Base-by-base conservation (phyloP, 208 protist genomes). In the Phytomonas sp. region DNA sequence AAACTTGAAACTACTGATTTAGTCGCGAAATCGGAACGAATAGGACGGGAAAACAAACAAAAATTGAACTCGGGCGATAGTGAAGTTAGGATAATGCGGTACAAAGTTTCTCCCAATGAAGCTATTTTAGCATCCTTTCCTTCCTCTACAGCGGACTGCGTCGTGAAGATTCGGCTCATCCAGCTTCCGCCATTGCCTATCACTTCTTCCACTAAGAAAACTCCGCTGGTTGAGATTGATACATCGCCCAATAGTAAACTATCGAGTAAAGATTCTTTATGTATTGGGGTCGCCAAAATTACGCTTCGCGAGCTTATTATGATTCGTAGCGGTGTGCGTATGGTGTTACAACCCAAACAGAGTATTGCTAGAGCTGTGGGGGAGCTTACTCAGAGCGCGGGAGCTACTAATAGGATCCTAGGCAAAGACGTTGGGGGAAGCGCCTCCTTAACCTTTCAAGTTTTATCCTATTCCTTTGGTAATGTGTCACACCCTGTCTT, bases 201-300 rank as follows among this genome's bases (percentile, higher is more conserved):
- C 7, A 82, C 66, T 76, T 72, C 61, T 33, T 71, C 37, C n/a
- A 67, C 17, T 68, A 80, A 30, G 64, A 76, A 33, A 26, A 23
- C 0, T 26, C 26, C 20, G 1, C 20, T 56, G 17, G 17, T 11
- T 8, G 20, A 7, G 46, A 26, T 23, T 6, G 46, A 26, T 56
- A 23, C 5, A 7, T 26, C 20, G 1, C 46, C 13, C 5, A 20
- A 20, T 20, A 56, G 67, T 69, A 36, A 72, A 70, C 23, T 79
- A 70, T 66, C 75, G 73, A 11, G 61, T 73, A 43, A 79, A 82
- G 62, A 81, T 60, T 82, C 85, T 9, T 68, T 95, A 28, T 95
- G 90, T 69, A 85, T 95, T 67, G 90, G 90, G 15, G 84, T 95
- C 0, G 80, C 85, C 31, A 95, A 93, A 65, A 81, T 95, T 60